These are phyloP conservation scores for Pseudocohnilembus persalinus DNA, from an alignment of 169 alveolate genomes.

Conservation along the genomic window DNA sequence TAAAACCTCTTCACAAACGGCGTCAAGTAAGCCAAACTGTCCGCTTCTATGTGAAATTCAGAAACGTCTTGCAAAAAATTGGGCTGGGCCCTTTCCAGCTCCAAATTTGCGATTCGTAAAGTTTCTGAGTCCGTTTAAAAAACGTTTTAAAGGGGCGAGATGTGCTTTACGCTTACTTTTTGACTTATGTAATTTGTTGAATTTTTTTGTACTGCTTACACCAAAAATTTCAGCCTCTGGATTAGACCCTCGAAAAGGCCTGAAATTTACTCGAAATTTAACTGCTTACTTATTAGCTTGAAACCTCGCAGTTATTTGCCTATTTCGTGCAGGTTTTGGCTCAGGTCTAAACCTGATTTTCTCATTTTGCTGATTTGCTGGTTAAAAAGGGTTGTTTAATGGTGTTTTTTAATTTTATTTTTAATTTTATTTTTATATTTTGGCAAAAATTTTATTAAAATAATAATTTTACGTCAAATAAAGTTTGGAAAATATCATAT, in stretches of 20 bases:
- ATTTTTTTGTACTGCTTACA: no score
- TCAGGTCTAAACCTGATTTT: no score
- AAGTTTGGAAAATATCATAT: constrained; percentile 8
- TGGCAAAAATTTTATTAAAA: no score
- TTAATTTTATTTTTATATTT: no score
- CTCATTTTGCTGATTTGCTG: background rate
- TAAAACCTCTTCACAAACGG: constrained; percentile 8
- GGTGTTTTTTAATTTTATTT: no score
- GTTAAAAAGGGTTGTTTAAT: no score
- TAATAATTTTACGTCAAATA: background rate
- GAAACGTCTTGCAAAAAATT: background rate
- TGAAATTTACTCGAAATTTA: background rate
- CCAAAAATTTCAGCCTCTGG: background rate
- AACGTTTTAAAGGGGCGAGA: background rate
- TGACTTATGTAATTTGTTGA: background rate
- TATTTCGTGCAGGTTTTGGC: background rate
- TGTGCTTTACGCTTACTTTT: background rate
- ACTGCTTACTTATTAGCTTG: background rate
- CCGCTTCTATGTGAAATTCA: constrained; percentile 2
- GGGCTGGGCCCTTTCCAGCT: background rate
- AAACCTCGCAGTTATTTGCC: background rate
- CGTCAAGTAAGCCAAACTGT: background rate
- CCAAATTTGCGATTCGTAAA: background rate
- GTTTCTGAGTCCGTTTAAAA: background rate
- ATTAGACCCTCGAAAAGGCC: background rate